Percentiles rank a stretch among this genome's conserved stretches.
Evolutionary conservation across 2,329 filamentous ascomycete species (phyloP).

Genomic region (Penicillium vulpinum): DNA sequence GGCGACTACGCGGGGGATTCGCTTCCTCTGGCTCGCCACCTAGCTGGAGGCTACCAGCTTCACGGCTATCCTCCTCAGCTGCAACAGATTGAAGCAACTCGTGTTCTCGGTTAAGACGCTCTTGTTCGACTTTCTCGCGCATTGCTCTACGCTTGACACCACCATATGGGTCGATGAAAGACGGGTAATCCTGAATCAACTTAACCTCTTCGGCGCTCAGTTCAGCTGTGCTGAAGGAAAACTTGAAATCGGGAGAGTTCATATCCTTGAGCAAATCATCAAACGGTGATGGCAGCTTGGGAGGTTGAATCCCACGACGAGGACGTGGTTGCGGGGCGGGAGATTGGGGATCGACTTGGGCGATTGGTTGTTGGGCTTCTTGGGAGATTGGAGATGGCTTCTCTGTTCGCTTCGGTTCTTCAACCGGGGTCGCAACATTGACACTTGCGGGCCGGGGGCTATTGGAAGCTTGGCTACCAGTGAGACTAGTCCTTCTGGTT

Average conservation of each 20-base stretch:
- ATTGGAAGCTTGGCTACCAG: conserved; percentile 76
- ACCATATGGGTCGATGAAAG: conserved; percentile 78
- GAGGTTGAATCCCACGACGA: conserved; percentile 16
- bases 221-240: conserved; percentile 53
- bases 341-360: conserved; percentile 24
- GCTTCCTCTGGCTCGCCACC: conserved; percentile 90
- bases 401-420: conserved; percentile 39
- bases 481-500: conserved; percentile 69
- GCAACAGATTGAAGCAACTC: conserved; percentile 52
- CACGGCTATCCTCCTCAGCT: conserved; percentile 70
- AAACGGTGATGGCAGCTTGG: conserved; percentile 30
- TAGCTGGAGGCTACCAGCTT: conserved; percentile 82
- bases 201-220: conserved; percentile 52
- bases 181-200: conserved; percentile 63
- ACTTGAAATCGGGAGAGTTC: conserved; percentile 53
- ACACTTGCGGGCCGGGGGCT: conserved; percentile 67
- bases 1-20: conserved; percentile 51
- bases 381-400: conserved; percentile 29
- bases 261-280: conserved; percentile 49
- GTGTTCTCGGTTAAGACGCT: conserved; percentile 56
- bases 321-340: conserved; percentile 23
- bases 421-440: conserved; percentile 39
- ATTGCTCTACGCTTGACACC: conserved; percentile 78
- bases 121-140: conserved; percentile 69
- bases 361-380: conserved; percentile 28